Conservation (phyloP, 805 yeast genomes). For the Suhomyces tanzawaensis region DNA sequence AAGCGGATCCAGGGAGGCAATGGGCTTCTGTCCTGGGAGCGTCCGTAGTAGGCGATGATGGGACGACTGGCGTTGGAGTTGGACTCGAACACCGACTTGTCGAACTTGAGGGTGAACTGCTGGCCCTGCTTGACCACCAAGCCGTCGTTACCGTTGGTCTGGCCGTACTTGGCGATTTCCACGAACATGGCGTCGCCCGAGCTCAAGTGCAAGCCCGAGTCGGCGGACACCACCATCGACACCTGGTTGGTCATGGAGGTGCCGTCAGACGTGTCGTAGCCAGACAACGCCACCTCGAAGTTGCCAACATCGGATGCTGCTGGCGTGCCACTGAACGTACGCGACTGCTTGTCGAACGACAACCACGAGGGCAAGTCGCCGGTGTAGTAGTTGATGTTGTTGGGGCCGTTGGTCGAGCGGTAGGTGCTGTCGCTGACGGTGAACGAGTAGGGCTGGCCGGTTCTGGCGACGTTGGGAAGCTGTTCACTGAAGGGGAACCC, state of each 20-base stretch:
- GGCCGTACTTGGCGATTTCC: slow-evolving; percentile 62
- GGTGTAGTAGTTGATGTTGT: slow-evolving; percentile 53
- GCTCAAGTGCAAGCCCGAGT: slow-evolving; percentile 52
- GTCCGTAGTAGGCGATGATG: slow-evolving; percentile 72
- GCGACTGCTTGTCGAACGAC: slow-evolving; percentile 57
- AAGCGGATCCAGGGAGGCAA: slow-evolving; percentile 88
- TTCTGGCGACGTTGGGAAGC: slow-evolving; percentile 83
- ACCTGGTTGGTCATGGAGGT: slow-evolving; percentile 46
- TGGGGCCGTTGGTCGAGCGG: slow-evolving; percentile 32
- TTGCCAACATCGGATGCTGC: slow-evolving; percentile 41
- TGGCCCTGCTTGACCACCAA: slow-evolving; percentile 72
- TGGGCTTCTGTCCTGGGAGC: slow-evolving; percentile 78
- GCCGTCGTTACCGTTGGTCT: slow-evolving; percentile 74
- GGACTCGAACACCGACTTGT: slow-evolving; percentile 53
- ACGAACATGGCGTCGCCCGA: slow-evolving; percentile 43
- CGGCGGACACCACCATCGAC: slow-evolving; percentile 56
- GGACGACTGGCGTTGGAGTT: slow-evolving; percentile 43
- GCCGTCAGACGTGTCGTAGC: slow-evolving; percentile 59
- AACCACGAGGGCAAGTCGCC: slow-evolving; percentile 75
- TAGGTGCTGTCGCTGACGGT: slow-evolving; percentile 71
- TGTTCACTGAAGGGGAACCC: slow-evolving; percentile 83
- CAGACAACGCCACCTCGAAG: slow-evolving; percentile 52
- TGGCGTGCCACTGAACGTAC: slow-evolving; percentile 73
- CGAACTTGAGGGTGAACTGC: slow-evolving; percentile 63
- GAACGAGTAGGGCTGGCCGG: slow-evolving; percentile 58